These are phyloP conservation scores for Penicillium herquei DNA, from an alignment of 495 filamentous ascomycete genomes.

Conservation along the genomic window DNA sequence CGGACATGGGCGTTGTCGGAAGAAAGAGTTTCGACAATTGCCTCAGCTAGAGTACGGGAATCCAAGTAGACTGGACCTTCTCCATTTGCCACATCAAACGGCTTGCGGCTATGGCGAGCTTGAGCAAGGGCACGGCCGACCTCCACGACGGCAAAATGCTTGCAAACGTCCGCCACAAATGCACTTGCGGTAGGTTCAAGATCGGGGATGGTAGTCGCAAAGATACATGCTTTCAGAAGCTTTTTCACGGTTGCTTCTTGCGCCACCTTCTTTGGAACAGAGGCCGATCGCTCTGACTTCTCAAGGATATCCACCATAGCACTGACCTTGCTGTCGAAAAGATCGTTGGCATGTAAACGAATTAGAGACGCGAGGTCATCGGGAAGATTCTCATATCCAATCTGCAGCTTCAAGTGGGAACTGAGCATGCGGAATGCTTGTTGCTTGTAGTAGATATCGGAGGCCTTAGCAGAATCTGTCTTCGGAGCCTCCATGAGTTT, in stretches of 20 bases:
- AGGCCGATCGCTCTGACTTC: slow-evolving; percentile 72
- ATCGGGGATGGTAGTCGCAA: slow-evolving; percentile 78
- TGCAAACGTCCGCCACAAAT: slow-evolving; percentile 75
- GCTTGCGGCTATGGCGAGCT: slow-evolving; percentile 64
- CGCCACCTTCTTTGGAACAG: slow-evolving; percentile 77
- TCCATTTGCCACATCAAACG: slow-evolving; percentile 79
- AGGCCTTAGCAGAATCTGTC: slow-evolving; percentile 60
- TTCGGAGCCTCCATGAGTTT: slow-evolving; percentile 80
- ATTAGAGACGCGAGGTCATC: slow-evolving; percentile 84
- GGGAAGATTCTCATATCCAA: slow-evolving; percentile 82
- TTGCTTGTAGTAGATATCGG: slow-evolving; percentile 85
- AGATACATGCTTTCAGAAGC: slow-evolving; percentile 82
- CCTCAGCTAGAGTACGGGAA: slow-evolving; percentile 80
- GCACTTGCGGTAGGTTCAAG: slow-evolving; percentile 68
- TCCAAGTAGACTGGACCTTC: slow-evolving; percentile 87
- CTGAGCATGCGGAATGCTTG: slow-evolving; percentile 85
- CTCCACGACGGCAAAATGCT: slow-evolving; percentile 91
- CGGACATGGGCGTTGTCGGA: slow-evolving; percentile 77
- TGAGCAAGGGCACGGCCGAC: slow-evolving; percentile 76
- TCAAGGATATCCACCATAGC: slow-evolving; percentile 60
- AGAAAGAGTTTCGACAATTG: slow-evolving; percentile 80
- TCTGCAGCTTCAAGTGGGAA: slow-evolving; percentile 81
- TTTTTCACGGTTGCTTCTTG: slow-evolving; percentile 81
- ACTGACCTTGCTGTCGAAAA: slow-evolving; percentile 65
- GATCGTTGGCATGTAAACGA: slow-evolving; percentile 83